Percentiles rank a stretch among this genome's conserved stretches.
phyloP scores from a whole-genome alignment of 768 basidiomycete species.

The Ramaria sp. region DNA sequence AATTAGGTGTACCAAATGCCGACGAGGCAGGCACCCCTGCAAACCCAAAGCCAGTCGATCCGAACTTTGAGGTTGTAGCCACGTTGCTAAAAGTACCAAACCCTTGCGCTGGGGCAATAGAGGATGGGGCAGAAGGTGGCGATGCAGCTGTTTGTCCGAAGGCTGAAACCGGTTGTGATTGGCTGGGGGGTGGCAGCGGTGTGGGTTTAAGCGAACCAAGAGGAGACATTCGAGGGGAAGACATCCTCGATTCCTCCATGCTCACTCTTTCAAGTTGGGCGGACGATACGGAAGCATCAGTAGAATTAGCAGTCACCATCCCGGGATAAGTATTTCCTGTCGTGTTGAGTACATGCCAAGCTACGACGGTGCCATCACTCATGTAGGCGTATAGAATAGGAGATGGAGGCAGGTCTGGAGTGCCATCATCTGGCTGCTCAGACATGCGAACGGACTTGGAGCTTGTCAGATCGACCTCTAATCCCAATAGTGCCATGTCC shows the following conservation, averaged over 20 bases:
- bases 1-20: constrained; percentile 20
- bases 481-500: constrained; percentile 56
- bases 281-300: constrained; percentile 2
- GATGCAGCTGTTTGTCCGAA: constrained; percentile 14
- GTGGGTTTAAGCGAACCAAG: neutral
- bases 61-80: constrained; percentile 14
- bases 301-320: constrained; percentile 27
- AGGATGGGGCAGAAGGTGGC: neutral
- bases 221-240: neutral
- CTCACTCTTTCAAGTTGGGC: constrained; percentile 10
- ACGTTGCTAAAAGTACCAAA: neutral
- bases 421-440: constrained; percentile 28
- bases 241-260: constrained; percentile 1
- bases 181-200: constrained; percentile 10
- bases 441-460: constrained; percentile 24
- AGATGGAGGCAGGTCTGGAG: constrained; percentile 27
- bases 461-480: constrained; percentile 59
- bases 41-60: constrained; percentile 23
- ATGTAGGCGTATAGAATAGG: constrained; percentile 69
- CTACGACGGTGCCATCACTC: constrained; percentile 68
- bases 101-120: constrained; percentile 1
- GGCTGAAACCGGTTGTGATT: constrained; percentile 13
- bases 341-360: constrained; percentile 57
- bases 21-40: constrained; percentile 18
- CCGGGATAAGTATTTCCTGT: constrained; percentile 44